phyloP scores from a whole-genome alignment of 495 filamentous ascomycete species.

The Penicillium ochrochloron region DNA sequence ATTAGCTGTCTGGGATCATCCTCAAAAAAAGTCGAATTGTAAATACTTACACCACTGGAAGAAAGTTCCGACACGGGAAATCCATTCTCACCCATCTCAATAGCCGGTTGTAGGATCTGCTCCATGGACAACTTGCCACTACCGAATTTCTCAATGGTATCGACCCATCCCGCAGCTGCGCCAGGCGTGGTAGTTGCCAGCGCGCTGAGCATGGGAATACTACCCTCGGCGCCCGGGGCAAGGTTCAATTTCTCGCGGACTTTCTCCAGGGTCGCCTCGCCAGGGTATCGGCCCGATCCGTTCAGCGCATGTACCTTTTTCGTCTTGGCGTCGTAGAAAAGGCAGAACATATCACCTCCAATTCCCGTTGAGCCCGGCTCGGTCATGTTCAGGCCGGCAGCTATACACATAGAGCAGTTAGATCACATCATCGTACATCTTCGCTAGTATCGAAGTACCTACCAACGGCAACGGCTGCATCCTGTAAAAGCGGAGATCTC shows the following conservation, averaged over 20 bases:
- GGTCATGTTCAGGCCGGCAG: slow-evolving; percentile 89
- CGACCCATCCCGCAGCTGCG: slow-evolving; percentile 92
- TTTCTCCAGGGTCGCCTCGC: slow-evolving; percentile 67
- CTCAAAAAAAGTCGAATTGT: neutral
- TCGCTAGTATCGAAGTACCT: slow-evolving; percentile 23
- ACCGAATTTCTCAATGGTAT: slow-evolving; percentile 88
- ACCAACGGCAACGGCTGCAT: slow-evolving; percentile 90
- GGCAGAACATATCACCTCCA: slow-evolving; percentile 96
- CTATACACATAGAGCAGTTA: slow-evolving; percentile 34
- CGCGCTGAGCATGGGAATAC: slow-evolving; percentile 76
- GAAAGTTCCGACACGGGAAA: slow-evolving; percentile 86
- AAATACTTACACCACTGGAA: slow-evolving; percentile 64
- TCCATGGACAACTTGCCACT: slow-evolving; percentile 80
- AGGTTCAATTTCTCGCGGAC: slow-evolving; percentile 73
- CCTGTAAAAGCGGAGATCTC: slow-evolving; percentile 52
- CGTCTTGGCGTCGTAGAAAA: slow-evolving; percentile 86
- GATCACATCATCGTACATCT: neutral
- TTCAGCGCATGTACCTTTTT: slow-evolving; percentile 85
- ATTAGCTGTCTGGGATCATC: neutral
- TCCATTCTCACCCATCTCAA: slow-evolving; percentile 85
- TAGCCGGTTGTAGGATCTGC: slow-evolving; percentile 81
- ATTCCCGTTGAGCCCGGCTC: slow-evolving; percentile 96
- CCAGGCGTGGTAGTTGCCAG: slow-evolving; percentile 87
- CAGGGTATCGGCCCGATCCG: slow-evolving; percentile 82
- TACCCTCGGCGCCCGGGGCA: slow-evolving; percentile 59